Conservation (phyloP, 2,329 filamentous ascomycete genomes). For the Colletotrichum acutatum region DNA sequence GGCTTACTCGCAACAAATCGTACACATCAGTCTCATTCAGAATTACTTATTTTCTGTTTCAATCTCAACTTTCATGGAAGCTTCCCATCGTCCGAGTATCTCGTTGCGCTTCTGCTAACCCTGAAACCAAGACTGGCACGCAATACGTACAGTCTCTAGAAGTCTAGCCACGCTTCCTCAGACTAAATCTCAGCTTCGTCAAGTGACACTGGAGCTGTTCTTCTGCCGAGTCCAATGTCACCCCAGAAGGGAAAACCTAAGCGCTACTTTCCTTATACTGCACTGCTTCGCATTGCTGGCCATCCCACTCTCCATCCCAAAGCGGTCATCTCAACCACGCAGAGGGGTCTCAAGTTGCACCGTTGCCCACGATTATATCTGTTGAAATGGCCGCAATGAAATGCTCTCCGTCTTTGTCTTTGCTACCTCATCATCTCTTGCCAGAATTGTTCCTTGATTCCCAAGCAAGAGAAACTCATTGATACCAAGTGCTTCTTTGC, state of each 20-base stretch:
- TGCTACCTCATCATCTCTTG: not conserved
- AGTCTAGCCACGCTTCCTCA: not conserved
- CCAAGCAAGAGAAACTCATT: not conserved
- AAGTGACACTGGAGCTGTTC: constrained; percentile 33
- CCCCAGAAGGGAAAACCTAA: constrained; percentile 21
- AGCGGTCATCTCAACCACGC: constrained; percentile 26
- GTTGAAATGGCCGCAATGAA: not conserved
- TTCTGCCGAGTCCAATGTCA: not conserved
- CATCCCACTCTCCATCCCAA: constrained; percentile 23
- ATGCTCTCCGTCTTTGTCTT: not conserved
- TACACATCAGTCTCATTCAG: not conserved
- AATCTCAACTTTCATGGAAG: not conserved
- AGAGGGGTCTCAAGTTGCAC: constrained; percentile 1
- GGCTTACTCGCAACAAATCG: not conserved
- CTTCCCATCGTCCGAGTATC: not conserved
- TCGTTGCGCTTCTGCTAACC: not conserved
- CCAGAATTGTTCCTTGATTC: not conserved
- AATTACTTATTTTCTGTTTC: not conserved
- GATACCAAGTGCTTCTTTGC: not conserved
- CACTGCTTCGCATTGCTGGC: constrained; percentile 21
- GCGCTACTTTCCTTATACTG: constrained; percentile 29
- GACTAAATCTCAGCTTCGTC: not conserved
- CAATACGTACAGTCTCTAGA: not conserved
- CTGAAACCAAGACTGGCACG: not conserved
- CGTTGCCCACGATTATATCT: constrained; percentile 25